Conservation (phyloP, 805 yeast species). For the Candida qinlingensis region DNA sequence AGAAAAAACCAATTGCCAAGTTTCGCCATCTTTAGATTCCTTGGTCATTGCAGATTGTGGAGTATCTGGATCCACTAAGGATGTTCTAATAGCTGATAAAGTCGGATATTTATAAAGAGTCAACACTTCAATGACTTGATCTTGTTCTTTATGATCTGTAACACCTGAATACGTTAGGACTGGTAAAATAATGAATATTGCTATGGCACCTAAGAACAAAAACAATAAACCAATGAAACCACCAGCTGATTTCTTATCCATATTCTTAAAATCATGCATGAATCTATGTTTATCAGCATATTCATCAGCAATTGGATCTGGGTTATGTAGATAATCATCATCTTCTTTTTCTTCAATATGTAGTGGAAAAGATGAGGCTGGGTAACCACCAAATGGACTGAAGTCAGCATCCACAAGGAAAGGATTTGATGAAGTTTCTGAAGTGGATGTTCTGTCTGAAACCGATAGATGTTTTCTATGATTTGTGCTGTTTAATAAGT, state of each 20-base stretch:
- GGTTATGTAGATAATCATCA: constrained; percentile 93
- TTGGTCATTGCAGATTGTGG: constrained; percentile 43
- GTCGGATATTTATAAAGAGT: constrained; percentile 51
- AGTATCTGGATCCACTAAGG: constrained; percentile 69
- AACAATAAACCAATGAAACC: constrained; percentile 58
- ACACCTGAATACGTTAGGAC: constrained; percentile 79
- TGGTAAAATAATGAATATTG: constrained; percentile 76
- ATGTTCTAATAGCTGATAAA: constrained; percentile 45
- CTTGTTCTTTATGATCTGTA: constrained; percentile 25
- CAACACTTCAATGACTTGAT: constrained; percentile 33
- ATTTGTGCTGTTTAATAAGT: constrained; percentile 12
- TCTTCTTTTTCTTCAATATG: constrained; percentile 90
- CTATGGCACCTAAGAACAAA: constrained; percentile 55
- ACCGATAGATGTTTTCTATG: constrained; percentile 10
- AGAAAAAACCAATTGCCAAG: constrained; percentile 40
- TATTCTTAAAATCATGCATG: constrained; percentile 53
- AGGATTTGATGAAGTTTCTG: constrained; percentile 29
- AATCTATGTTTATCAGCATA: constrained; percentile 70
- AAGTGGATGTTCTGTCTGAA: constrained; percentile 13
- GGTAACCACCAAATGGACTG: constrained; percentile 95
- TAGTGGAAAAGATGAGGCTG: constrained; percentile 87
- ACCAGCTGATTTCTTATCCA: constrained; percentile 57
- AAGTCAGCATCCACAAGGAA: constrained; percentile 56
- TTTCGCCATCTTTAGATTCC: constrained; percentile 28
- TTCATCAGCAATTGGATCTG: constrained; percentile 92